phyloP scores from a whole-genome alignment of 176 grass and related monocot genomes.

The sorghum (Sorghum bicolor) region DNA sequence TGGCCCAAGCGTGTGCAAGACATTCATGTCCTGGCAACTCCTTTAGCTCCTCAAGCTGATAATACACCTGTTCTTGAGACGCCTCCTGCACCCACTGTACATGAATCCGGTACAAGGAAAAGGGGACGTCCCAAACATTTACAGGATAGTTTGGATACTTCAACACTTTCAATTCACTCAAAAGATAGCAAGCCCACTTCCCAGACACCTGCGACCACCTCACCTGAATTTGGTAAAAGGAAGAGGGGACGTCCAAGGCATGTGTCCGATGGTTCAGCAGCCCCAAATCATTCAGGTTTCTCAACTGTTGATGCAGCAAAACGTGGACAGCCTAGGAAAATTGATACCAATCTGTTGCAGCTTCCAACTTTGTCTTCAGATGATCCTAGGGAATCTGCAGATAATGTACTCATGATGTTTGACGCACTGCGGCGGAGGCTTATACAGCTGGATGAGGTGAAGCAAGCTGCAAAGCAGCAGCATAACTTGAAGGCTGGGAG shows the following conservation, averaged over 20 bases:
- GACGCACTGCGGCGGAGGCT: conserved; percentile 68
- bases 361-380: conserved; percentile 31
- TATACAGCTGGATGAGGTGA: conserved; percentile 68
- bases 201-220: conserved; percentile 16
- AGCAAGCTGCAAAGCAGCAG: conserved; percentile 50
- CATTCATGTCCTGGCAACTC: neutral
- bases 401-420: conserved; percentile 76
- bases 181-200: conserved; percentile 8
- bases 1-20: conserved; percentile 22
- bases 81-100: conserved; percentile 1
- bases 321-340: conserved; percentile 33
- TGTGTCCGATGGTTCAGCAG: neutral
- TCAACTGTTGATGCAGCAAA: conserved; percentile 14
- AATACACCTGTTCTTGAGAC: conserved; percentile 11
- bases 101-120: conserved; percentile 30
- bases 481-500: conserved; percentile 76
- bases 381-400: conserved; percentile 56
- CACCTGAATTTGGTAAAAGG: conserved; percentile 23
- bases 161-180: conserved; percentile 23
- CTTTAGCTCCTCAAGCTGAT: conserved; percentile 16
- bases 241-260: conserved; percentile 33
- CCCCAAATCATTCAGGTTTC: conserved; percentile 16
- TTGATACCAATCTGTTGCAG: conserved; percentile 34
- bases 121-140: conserved; percentile 35
- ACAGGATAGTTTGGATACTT: conserved; percentile 19